Evolutionary conservation across 352 stramenopile genomes (phyloP).

Genomic region (Phytophthora chlamydospora): DNA sequence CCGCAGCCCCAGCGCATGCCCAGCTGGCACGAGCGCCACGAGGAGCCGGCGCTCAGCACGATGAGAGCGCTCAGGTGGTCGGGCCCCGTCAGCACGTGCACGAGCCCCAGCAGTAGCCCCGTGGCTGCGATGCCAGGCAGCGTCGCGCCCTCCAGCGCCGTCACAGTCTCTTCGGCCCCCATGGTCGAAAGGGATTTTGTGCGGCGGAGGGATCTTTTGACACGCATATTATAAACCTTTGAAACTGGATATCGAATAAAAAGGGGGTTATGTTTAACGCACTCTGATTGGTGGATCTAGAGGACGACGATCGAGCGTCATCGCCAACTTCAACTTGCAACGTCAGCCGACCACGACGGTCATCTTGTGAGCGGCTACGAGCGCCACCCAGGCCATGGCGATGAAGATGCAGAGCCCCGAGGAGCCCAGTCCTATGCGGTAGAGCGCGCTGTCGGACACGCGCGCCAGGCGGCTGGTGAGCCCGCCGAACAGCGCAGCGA

Average conservation of each 20-base stretch:
- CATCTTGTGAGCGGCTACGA: too few species aligned
- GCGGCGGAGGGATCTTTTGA: slow-evolving; percentile 8
- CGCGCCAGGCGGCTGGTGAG: slow-evolving; percentile 49
- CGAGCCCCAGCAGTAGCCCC: slow-evolving; percentile 49
- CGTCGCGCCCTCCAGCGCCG: slow-evolving; percentile 47
- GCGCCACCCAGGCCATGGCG: too few species aligned
- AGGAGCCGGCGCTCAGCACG: slow-evolving; percentile 78
- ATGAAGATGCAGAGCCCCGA: too few species aligned
- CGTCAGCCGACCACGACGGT: not conserved
- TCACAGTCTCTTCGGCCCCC: slow-evolving; percentile 27
- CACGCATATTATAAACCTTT: slow-evolving; percentile 11
- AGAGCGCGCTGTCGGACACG: slow-evolving; percentile 25
- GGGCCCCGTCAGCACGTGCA: slow-evolving; percentile 66
- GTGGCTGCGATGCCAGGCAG: slow-evolving; percentile 42
- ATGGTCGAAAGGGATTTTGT: slow-evolving; percentile 17
- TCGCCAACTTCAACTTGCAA: slow-evolving; percentile 15
- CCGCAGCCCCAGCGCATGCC: slow-evolving; percentile 91
- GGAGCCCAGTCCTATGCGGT: not conserved
- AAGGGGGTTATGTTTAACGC: not conserved
- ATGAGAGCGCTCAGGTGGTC: slow-evolving; percentile 90
- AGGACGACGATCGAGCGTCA: not conserved
- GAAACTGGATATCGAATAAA: not conserved
- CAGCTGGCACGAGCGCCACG: slow-evolving; percentile 74
- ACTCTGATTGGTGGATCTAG: slow-evolving; percentile 9
- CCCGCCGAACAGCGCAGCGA: slow-evolving; percentile 78